These are phyloP conservation scores for Citrus australasica DNA, from an alignment of 345 rosid genomes.

Conservation along the genomic window DNA sequence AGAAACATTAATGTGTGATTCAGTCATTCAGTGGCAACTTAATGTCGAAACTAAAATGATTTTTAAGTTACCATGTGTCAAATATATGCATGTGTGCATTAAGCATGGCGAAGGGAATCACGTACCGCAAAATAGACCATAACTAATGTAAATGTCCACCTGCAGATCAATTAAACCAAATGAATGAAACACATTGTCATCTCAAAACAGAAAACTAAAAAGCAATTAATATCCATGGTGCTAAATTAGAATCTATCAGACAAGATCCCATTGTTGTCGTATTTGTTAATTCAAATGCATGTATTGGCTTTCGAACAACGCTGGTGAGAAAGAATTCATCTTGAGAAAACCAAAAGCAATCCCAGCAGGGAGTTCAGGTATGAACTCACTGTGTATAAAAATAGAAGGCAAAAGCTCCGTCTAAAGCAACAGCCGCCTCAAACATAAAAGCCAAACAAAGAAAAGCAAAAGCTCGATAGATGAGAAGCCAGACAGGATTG, in stretches of 20 bases:
- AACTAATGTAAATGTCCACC: slow-evolving; percentile 86
- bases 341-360: neutral
- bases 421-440: slow-evolving; percentile 15
- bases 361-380: too few species aligned
- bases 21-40: neutral
- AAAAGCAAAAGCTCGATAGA: slow-evolving; percentile 31
- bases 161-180: slow-evolving; percentile 32
- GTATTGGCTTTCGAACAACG: neutral
- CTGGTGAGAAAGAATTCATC: neutral
- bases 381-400: slow-evolving; percentile 40
- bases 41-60: neutral
- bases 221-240: neutral
- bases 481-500: slow-evolving; percentile 30
- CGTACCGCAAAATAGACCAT: slow-evolving; percentile 89
- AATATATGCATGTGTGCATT: neutral
- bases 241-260: neutral
- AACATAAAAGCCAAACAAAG: slow-evolving; percentile 22
- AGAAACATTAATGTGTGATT: neutral
- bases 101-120: neutral
- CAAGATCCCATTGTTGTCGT: neutral
- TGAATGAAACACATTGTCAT: neutral
- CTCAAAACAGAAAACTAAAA: neutral
- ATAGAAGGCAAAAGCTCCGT: slow-evolving; percentile 37
- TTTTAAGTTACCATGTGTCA: neutral
- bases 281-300: neutral